A percentile compares a stretch with the other conserved stretches of the same genome.
Evolutionary conservation across 805 yeast genomes (phyloP).

Genomic region (Saccharomycopsis fodiens): DNA sequence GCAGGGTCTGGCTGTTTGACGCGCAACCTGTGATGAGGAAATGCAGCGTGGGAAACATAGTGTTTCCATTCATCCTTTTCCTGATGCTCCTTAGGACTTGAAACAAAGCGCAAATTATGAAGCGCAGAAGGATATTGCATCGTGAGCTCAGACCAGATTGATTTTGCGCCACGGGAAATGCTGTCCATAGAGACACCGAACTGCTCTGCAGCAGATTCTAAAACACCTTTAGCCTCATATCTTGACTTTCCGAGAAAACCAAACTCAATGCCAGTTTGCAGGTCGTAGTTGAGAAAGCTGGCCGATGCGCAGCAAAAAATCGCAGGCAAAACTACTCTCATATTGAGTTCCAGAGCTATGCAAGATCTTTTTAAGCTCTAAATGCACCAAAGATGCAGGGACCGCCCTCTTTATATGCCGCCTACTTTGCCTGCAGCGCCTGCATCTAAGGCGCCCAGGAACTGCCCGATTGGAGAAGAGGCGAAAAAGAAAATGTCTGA

Average conservation of each 20-base stretch:
- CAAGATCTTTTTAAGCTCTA: too few species aligned
- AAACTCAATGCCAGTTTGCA: too few species aligned
- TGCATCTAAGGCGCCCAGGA: too few species aligned
- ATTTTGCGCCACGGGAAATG: conserved; percentile 41
- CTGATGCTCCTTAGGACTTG: conserved; percentile 24
- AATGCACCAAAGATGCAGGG: neutral
- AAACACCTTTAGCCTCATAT: conserved; percentile 27
- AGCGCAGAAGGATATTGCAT: conserved; percentile 51
- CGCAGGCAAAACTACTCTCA: too few species aligned
- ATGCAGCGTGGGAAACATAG: conserved; percentile 32
- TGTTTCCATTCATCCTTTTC: conserved; percentile 28
- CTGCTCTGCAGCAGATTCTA: conserved; percentile 43
- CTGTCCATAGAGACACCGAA: conserved; percentile 43
- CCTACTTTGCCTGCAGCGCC: too few species aligned
- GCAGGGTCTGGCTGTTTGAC: conserved; percentile 53
- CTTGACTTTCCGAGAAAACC: too few species aligned
- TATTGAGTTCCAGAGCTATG: too few species aligned
- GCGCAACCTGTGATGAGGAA: conserved; percentile 51
- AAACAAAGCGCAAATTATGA: conserved; percentile 39
- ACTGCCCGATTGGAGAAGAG: too few species aligned
- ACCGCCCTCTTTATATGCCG: too few species aligned
- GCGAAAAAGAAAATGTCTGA: too few species aligned
- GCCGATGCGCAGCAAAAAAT: too few species aligned
- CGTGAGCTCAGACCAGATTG: conserved; percentile 59
- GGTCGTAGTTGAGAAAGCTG: too few species aligned